A percentile compares a stretch with the other conserved stretches of the same genome.
These are phyloP conservation scores for Ocimum tenuiflorum DNA, from an alignment of 257 asterid genomes.

Conservation along the genomic window DNA sequence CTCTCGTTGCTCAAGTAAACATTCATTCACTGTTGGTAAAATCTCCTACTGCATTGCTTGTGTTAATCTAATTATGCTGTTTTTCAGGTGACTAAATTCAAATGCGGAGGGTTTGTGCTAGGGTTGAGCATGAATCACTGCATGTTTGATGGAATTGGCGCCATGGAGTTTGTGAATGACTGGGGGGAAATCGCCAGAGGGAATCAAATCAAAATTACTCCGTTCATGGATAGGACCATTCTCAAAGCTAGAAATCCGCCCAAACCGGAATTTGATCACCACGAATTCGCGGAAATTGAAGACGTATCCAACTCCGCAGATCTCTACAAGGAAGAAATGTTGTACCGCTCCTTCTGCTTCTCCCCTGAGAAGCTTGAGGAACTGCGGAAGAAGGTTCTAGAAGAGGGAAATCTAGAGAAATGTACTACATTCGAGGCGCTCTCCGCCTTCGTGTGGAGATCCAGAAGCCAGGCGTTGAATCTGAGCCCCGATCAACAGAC, in stretches of 20 bases:
- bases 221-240: slow-evolving; percentile 69
- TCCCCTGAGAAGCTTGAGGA: slow-evolving; percentile 54
- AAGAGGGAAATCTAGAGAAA: slow-evolving; percentile 34
- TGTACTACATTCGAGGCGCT: slow-evolving; percentile 88
- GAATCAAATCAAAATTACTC: slow-evolving; percentile 39
- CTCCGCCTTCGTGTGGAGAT: slow-evolving; percentile 71
- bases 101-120: slow-evolving; percentile 84
- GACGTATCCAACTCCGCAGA: slow-evolving; percentile 52
- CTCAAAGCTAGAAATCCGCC: slow-evolving; percentile 69
- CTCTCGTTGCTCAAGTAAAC: slow-evolving; percentile 68
- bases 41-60: too few species aligned
- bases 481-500: slow-evolving; percentile 64
- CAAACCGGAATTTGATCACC: slow-evolving; percentile 50
- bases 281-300: slow-evolving; percentile 65
- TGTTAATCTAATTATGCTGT: neutral
- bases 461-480: slow-evolving; percentile 56
- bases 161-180: slow-evolving; percentile 79
- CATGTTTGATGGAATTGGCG: slow-evolving; percentile 85
- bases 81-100: slow-evolving; percentile 71
- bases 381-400: slow-evolving; percentile 43
- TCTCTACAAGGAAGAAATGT: slow-evolving; percentile 60
- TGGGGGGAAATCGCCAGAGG: slow-evolving; percentile 86
- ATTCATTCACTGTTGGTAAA: too few species aligned
- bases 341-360: slow-evolving; percentile 63
- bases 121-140: slow-evolving; percentile 88